A percentile compares a stretch with the other conserved stretches of the same genome.
These are phyloP conservation scores for Stagonosporopsis rhizophila DNA, from an alignment of 2,329 filamentous ascomycete genomes.

Conservation along the genomic window DNA sequence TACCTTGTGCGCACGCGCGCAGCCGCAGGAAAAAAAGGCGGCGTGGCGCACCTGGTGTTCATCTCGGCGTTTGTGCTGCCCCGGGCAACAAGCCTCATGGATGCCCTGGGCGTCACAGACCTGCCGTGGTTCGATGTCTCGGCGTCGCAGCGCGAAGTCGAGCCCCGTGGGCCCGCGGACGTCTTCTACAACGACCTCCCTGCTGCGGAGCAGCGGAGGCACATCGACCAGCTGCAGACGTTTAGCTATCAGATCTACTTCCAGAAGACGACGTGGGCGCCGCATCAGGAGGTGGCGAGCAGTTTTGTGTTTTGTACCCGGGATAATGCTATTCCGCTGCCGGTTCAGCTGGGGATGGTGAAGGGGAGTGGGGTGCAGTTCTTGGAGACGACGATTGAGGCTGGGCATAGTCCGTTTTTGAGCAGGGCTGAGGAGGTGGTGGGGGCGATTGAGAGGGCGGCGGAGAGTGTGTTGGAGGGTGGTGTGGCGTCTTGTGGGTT, in stretches of 20 bases:
- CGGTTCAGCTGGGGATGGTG: conserved; percentile 2
- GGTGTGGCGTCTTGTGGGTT: too few species aligned
- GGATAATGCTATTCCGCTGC: conserved; percentile 3
- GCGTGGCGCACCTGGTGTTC: not conserved
- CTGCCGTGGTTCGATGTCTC: conserved; percentile 1
- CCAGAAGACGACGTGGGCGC: conserved; percentile 10
- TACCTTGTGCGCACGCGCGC: not conserved
- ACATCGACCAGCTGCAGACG: not conserved
- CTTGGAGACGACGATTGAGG: conserved; percentile 1
- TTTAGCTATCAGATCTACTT: conserved; percentile 3
- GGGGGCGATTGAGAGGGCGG: not conserved
- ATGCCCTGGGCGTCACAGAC: not conserved
- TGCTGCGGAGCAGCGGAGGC: not conserved
- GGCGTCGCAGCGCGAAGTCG: not conserved
- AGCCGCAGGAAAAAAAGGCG: not conserved
- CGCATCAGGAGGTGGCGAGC: not conserved
- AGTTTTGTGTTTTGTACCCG: conserved; percentile 1
- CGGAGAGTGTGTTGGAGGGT: conserved; percentile 11
- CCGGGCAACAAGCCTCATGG: not conserved
- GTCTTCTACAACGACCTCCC: conserved; percentile 5
- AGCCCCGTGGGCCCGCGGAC: not conserved
- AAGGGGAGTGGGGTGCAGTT: not conserved
- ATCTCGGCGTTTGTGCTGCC: not conserved
- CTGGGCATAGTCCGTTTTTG: conserved; percentile 11
- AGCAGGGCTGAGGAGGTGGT: not conserved